Percentiles rank a stretch among this genome's conserved stretches.
phyloP scores from a whole-genome alignment of 345 rosid genomes.

The Angophora floribunda region DNA sequence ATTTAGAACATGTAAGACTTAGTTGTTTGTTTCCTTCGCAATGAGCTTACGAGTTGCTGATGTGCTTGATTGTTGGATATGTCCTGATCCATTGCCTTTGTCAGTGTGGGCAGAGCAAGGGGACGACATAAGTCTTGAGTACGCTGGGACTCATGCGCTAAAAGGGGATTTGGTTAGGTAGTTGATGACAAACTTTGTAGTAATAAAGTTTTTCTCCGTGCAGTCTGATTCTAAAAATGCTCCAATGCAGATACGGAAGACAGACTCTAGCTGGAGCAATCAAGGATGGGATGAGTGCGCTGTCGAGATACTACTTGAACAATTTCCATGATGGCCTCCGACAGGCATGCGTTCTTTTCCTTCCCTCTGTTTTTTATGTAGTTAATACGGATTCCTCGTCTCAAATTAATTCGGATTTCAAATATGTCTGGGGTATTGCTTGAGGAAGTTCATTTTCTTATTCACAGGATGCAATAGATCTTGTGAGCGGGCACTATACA shows the following conservation, averaged over 20 bases:
- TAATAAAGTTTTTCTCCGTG: not conserved
- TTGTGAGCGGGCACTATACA: conserved; percentile 76
- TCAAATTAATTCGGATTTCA: not conserved
- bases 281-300: conserved; percentile 87
- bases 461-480: conserved; percentile 90
- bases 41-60: not conserved
- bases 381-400: not conserved
- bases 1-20: conserved; percentile 56
- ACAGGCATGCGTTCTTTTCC: conserved; percentile 50
- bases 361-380: not conserved
- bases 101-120: conserved; percentile 99
- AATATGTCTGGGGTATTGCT: not conserved
- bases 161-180: conserved; percentile 98
- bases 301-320: conserved; percentile 87
- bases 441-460: not conserved
- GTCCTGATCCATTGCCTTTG: not conserved
- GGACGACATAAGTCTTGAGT: conserved; percentile 91
- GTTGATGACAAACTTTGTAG: not conserved
- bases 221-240: not conserved
- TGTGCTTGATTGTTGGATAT: not conserved
- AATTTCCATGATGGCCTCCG: conserved; percentile 96
- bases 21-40: not conserved
- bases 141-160: conserved; percentile 87
- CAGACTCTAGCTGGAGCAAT: conserved; percentile 76
- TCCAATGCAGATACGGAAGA: conserved; percentile 60